Base-by-base conservation (phyloP, 192 early-diverging fungal species). In the Gaertneriomyces sp. region DNA sequence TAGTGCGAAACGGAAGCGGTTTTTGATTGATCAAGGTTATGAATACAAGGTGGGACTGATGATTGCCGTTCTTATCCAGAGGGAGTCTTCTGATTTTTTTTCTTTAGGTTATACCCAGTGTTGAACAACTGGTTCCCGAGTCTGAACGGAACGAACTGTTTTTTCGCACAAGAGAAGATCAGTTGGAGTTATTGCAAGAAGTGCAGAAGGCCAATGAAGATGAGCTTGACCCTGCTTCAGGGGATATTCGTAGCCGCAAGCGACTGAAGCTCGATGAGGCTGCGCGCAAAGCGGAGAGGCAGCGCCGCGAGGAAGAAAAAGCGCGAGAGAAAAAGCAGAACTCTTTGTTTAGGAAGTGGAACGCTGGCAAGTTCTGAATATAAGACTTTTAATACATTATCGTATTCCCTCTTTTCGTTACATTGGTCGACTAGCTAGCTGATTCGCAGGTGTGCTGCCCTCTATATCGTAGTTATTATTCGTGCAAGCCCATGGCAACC, bases 11-110 rank as follows among this genome's bases (percentile, higher is more conserved):
- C 83, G 96, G 17, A 95, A 95, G 75, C 88, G 93, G 71, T 99
- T 99, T 72, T 76, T 99, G 71, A 91, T 99, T 45, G 97, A 99
- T 78, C 97, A 99, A 71, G 97, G 97, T 0, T 99, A 99, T 73
- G 91, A 94, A 42, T 99, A 55, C 46, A 75, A 68, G 53, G 70
- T 75, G 64, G 16, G 45, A 11, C 7, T 72, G 59, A 16, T 33
- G 17, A 38, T 40, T 50, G 4, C 5, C 3, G 25, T 12, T 68
- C 8, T 41, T 10, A 3, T 17, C 58, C 42, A 4, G 33, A 55
- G 19, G 11, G 14, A 20, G 10, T 9, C 61, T 11, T 7, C 19
- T 38, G 61, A 14, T 20, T 55, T 0, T 4, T 49, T 12, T 25
- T 17, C 9, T 52, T 39, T 54, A 69, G 68, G 44, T 69, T 5